Base-by-base conservation (phyloP, 2,329 filamentous ascomycete species). In the Fusarium mexicanum region DNA sequence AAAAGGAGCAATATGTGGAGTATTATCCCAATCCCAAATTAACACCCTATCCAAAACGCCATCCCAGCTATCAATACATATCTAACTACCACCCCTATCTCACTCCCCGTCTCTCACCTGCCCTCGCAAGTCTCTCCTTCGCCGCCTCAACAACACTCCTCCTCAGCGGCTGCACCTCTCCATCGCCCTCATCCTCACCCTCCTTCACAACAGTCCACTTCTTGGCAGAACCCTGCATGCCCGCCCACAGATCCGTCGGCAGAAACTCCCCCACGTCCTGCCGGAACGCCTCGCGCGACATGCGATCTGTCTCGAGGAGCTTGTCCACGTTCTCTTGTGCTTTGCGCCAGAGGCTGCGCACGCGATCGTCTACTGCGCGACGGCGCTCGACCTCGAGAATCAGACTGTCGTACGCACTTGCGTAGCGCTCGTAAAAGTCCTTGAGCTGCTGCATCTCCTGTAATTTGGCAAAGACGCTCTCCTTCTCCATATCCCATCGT, bases 351-450 rank as follows among this genome's bases (percentile, higher is more conserved):
- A 97, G 90, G 48, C 87, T 87, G 74, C 91, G 88, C 60, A 97
- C 92, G 71, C 93, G 91, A 38, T 92, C 90, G 77, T 96, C 93
- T 41, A 94, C 90, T 20, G 88, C 86, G 68, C 90, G 90, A 16
- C 96, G 89, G 31, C 96, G 88, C 60, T 93, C 92, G 11, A 95
- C 92, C 81, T 99, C 96, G 3, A 97, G 87, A 31, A 98, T 88
- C 18, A 99, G 85, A 26, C 92, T 91, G 75, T 94, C 93, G 79
- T 99, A 98, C 0, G 95, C 94, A 60, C 91, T 89, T 26, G 93
- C 87, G 78, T 98, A 99, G 24, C 92, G 91, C 69, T 96, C 93
- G 82, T 98, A 98, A 77, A 98, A 94, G n/a, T 90, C 86, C 17
- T 91, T 88, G 77, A 98, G 89, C 29, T 90, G 90, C 59, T 92